phyloP scores from a whole-genome alignment of 805 yeast genomes.

The Zygosaccharomyces bisporus region DNA sequence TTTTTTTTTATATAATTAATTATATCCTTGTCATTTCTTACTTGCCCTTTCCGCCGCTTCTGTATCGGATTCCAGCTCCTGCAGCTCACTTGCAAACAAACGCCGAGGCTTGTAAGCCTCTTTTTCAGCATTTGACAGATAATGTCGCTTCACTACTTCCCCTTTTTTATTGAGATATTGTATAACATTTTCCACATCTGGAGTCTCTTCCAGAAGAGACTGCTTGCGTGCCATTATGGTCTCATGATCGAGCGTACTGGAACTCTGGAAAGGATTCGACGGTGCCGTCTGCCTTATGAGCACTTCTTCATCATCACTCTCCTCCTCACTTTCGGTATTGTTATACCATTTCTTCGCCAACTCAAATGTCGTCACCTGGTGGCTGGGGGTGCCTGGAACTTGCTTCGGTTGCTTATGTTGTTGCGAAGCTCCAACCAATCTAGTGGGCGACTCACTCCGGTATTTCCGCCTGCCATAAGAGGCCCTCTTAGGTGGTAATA shows the following conservation, averaged over 20 bases:
- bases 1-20: too few species aligned
- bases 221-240: constrained; percentile 18
- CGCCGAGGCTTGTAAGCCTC: constrained; percentile 29
- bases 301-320: constrained; percentile 6
- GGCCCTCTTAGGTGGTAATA: constrained; percentile 24
- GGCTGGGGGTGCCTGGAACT: constrained; percentile 37
- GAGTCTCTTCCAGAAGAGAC: constrained; percentile 17
- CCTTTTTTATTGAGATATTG: constrained; percentile 37
- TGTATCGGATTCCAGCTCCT: constrained; percentile 10
- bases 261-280: constrained; percentile 18
- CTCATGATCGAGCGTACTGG: constrained; percentile 13
- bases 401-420: constrained; percentile 18
- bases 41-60: constrained; percentile 4
- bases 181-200: constrained; percentile 26
- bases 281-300: constrained; percentile 2
- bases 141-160: constrained; percentile 26
- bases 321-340: constrained; percentile 17
- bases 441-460: constrained; percentile 3
- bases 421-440: not conserved
- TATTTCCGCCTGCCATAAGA: constrained; percentile 15
- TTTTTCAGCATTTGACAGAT: constrained; percentile 23
- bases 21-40: not conserved
- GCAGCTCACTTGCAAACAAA: constrained; percentile 24
- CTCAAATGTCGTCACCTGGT: constrained; percentile 34
- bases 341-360: constrained; percentile 37